Percentiles rank a stretch among this genome's conserved stretches.
Evolutionary conservation across 2,329 filamentous ascomycete species (phyloP).

Genomic region (Aspergillus bombycis): DNA sequence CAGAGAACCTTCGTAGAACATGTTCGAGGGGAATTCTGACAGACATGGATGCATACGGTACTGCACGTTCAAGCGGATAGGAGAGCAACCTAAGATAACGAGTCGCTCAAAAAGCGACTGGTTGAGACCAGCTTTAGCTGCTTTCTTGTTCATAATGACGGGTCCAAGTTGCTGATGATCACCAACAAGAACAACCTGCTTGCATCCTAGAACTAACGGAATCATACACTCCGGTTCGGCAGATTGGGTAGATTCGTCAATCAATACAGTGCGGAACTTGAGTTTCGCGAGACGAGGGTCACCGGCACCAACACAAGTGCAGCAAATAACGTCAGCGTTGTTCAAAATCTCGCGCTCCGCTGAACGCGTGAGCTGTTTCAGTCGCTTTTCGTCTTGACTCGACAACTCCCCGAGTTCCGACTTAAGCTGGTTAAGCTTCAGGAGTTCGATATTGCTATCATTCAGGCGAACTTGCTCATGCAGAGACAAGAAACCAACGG

Average conservation of each 20-base stretch:
- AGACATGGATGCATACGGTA: slow-evolving; percentile 99
- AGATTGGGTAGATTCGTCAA: slow-evolving; percentile 97
- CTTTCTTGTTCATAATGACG: slow-evolving; percentile 99
- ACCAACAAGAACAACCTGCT: slow-evolving; percentile 97
- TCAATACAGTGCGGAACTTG: slow-evolving; percentile 97
- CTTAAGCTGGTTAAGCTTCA: slow-evolving; percentile 92
- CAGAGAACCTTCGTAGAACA: slow-evolving; percentile 98
- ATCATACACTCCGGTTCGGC: slow-evolving; percentile 99
- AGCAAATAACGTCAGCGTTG: slow-evolving; percentile 97
- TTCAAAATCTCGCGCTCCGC: slow-evolving; percentile 93
- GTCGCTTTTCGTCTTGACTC: slow-evolving; percentile 97
- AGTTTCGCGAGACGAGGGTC: slow-evolving; percentile 94
- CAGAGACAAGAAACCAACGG: slow-evolving; percentile 90
- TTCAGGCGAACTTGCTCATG: slow-evolving; percentile 98
- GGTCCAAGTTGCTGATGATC: slow-evolving; percentile 98
- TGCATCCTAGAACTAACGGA: slow-evolving; percentile 92
- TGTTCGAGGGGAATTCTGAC: slow-evolving; percentile 96
- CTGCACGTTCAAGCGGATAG: slow-evolving; percentile 92
- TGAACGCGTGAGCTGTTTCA: slow-evolving; percentile 90
- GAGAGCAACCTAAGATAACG: slow-evolving; percentile 85
- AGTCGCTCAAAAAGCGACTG: slow-evolving; percentile 98
- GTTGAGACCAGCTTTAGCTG: slow-evolving; percentile 94
- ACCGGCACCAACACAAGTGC: slow-evolving; percentile 95
- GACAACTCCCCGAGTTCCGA: slow-evolving; percentile 87
- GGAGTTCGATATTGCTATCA: slow-evolving; percentile 90